Base-by-base conservation (phyloP, 306 rosid species). In the Senna tora region DNA sequence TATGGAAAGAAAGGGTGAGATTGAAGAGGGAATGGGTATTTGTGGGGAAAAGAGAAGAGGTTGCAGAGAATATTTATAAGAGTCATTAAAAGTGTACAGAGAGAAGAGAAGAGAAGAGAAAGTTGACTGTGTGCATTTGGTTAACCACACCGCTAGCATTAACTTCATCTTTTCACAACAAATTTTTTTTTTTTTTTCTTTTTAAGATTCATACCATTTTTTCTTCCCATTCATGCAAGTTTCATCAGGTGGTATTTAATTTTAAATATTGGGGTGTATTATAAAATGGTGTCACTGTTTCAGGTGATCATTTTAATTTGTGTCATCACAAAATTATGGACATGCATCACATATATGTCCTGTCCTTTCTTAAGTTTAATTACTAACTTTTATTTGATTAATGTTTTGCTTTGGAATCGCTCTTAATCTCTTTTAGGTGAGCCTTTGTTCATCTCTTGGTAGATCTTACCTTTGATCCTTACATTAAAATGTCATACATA, bases 111-210 rank as follows among this genome's bases (percentile, higher is more conserved):
- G 73, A 56, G 62, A 73, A 64, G 55, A 25, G 30, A 25, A 25
- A 25, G 78, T 87, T 87, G 89, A 84, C 83, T 56, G 68, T n/a
- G 10, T n/a, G 62, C 39, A 75, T 76, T 79, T 59, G 79, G 82
- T 79, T 79, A 70, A 58, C 63, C 81, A 73, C 83, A 72, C 81
- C 45, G 86, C 52, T n/a, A 32, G 79, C 85, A 82, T 80, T 84
- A 82, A 79, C 68, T 74, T 60, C 69, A 53, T 25, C 53, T 46
- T 67, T 13, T n/a, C n/a, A n/a, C n/a, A n/a, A n/a, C 3, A 4
- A 46, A 22, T 46, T 57, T 65, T 57, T 13, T 25, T 25, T 9
- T 61, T 30, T 6, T 12, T 25, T 22, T 49, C 0, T 5, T 0
- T 11, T 45, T 46, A 6, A 7, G 30, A 9, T 22, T 9, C 43